Evolutionary conservation across 2,329 filamentous ascomycete genomes (phyloP), one percentile per base, ranked within the genome.

Genomic region (Fusarium duplospermum): DNA sequence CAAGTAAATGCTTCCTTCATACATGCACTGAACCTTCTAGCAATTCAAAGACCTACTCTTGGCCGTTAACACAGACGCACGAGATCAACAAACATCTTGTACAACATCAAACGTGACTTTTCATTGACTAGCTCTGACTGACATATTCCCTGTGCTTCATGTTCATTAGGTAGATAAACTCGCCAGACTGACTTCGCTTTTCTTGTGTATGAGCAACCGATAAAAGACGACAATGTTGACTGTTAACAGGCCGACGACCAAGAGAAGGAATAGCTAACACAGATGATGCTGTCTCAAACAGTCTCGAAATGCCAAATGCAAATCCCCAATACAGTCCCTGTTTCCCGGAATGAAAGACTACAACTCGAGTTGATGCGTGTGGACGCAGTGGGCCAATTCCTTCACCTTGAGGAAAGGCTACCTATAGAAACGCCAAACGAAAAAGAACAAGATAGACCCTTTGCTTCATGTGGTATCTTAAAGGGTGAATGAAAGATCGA

Each of bases 381-480:
- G 70, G 67, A 75, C 72, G 72, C 72, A 33, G 72, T 75, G 62
- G 64, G 67, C 67, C 67, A 64, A 57, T 71, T 64, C 58, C 60
- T 38, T 40, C 70, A 50, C 38, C 45, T 9, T 22, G 20, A 63
- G 66, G 62, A 67, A 74, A 73, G 67, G 70, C 70, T 71, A 60
- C 50, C 40, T 75, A 54, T 75, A 47, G 64, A 22, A 76, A 75
- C 73, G 67, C 73, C 73, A 56, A 59, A 40, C 67, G 38, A 38
- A 69, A 59, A 40, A 14, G 38, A 27, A 62, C 24, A 36, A 35
- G n/a, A 47, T 29, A 57, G 62, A 47, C 24, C 33, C 50, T 27
- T 67, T 65, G 50, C 58, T 67, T 63, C 64, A 66, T 56, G 56
- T 76, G 76, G 75, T 74, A 78, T 78, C 72, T 65, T 38, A 29